Percentiles rank a stretch among this genome's conserved stretches.
Conservation (phyloP, 129 eudicot genomes). For the Flaveria linearis region DNA sequence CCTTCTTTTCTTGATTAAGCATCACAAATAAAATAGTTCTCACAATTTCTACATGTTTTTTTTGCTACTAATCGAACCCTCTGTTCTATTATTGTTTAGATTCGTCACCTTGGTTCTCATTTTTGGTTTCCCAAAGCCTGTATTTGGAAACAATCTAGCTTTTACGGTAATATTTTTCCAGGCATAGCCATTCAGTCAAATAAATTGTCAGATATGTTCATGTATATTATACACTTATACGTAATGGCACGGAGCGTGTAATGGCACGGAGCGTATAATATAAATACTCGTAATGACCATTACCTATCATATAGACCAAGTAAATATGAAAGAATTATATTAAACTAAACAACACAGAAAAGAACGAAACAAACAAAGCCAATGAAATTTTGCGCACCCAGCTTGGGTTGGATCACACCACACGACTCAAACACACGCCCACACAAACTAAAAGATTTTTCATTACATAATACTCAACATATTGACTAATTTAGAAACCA, state of each 20-base stretch:
- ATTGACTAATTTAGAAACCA: slow-evolving; percentile 19
- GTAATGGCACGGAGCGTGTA: neutral
- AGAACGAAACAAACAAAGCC: slow-evolving; percentile 10
- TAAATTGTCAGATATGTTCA: too few species aligned
- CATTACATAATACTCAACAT: slow-evolving; percentile 24
- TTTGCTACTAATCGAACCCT: too few species aligned
- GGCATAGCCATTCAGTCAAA: too few species aligned
- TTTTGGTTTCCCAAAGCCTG: too few species aligned
- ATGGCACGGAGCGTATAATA: neutral
- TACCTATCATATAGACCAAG: neutral
- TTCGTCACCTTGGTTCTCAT: too few species aligned
- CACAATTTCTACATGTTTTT: too few species aligned
- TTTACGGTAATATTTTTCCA: too few species aligned
- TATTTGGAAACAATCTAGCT: too few species aligned
- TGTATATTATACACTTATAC: too few species aligned
- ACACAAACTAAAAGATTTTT: neutral
- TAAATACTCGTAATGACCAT: neutral
- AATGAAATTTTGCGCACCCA: slow-evolving; percentile 12
- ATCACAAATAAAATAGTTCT: too few species aligned
- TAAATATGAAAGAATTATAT: neutral
- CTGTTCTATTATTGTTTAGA: too few species aligned
- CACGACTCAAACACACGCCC: slow-evolving; percentile 17
- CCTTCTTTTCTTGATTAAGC: too few species aligned
- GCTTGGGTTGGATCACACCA: slow-evolving; percentile 5
- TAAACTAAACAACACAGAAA: slow-evolving; percentile 11